Percentiles rank a stretch among this genome's conserved stretches.
phyloP scores from a whole-genome alignment of 805 yeast genomes.

The Danielozyma ontarioensis region DNA sequence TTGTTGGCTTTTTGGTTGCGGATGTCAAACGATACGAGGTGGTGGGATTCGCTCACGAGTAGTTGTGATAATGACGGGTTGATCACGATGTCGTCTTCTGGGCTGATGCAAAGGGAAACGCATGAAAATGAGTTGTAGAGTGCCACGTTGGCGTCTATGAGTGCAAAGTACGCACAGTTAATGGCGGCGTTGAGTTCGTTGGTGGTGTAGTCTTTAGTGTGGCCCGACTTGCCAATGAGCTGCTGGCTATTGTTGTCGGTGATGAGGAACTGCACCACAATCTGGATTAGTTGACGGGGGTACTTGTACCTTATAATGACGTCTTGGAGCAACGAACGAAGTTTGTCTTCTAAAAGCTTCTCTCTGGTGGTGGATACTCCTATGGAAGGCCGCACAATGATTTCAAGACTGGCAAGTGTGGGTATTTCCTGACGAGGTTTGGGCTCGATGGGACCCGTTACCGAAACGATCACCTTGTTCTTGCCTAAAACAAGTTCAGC shows the following conservation, averaged over 20 bases:
- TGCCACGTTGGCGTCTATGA: constrained; percentile 76
- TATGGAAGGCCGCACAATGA: constrained; percentile 69
- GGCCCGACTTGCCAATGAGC: constrained; percentile 7
- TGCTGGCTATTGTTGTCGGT: constrained; percentile 17
- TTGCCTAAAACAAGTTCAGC: constrained; percentile 49
- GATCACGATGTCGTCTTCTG: constrained; percentile 23
- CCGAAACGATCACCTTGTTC: constrained; percentile 65
- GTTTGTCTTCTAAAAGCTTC: constrained; percentile 64
- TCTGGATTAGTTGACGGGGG: constrained; percentile 64
- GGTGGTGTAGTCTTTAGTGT: constrained; percentile 23
- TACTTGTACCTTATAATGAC: constrained; percentile 57
- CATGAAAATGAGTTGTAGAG: constrained; percentile 60
- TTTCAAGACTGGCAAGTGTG: constrained; percentile 68
- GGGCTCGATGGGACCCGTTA: constrained; percentile 89
- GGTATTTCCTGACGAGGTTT: constrained; percentile 81
- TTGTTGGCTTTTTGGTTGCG: constrained; percentile 46
- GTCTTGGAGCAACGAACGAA: constrained; percentile 56
- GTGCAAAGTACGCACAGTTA: constrained; percentile 69
- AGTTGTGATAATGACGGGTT: constrained; percentile 47
- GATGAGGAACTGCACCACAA: constrained; percentile 36
- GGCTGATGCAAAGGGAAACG: constrained; percentile 38
- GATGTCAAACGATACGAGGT: constrained; percentile 58
- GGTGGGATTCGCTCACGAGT: constrained; percentile 48
- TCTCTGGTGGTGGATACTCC: constrained; percentile 80
- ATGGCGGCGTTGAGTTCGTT: constrained; percentile 64